Conservation (phyloP, 202 grass and related monocot species). For the Brachypodium distachyon region DNA sequence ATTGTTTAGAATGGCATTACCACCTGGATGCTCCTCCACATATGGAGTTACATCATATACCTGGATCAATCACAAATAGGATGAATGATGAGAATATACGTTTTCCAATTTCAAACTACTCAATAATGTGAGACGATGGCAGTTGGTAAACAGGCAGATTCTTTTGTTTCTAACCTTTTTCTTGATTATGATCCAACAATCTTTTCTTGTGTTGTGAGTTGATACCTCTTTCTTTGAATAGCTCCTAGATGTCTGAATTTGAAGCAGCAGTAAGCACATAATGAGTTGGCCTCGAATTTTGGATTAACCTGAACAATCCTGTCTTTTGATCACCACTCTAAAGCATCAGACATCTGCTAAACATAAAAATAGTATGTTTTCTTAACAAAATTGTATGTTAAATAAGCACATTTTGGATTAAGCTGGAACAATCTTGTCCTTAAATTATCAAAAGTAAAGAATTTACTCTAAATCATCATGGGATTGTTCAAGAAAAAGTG, state of each 20-base stretch:
- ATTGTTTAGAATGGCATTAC: slow-evolving; percentile 87
- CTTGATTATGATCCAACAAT: slow-evolving; percentile 91
- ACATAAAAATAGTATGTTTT: too few species aligned
- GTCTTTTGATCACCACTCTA: background rate
- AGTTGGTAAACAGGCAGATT: background rate
- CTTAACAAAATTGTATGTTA: background rate
- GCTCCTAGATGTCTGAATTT: slow-evolving; percentile 26
- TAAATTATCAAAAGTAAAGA: background rate
- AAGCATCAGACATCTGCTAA: background rate
- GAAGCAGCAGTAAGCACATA: slow-evolving; percentile 3
- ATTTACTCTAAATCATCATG: background rate
- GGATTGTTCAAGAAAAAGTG: background rate
- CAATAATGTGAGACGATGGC: background rate
- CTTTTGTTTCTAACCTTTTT: slow-evolving; percentile 44
- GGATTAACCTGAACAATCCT: background rate
- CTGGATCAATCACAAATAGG: slow-evolving; percentile 22
- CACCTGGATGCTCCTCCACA: slow-evolving; percentile 87
- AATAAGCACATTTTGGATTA: background rate
- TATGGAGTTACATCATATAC: slow-evolving; percentile 82
- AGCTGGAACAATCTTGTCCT: background rate
- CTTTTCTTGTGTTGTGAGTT: slow-evolving; percentile 62
- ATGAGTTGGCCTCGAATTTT: slow-evolving; percentile 1
- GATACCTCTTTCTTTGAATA: slow-evolving; percentile 72
- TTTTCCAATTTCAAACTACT: background rate
- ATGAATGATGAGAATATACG: background rate